Evolutionary conservation across 73 alveolate species (phyloP).

Genomic region (Stentor roeselii): DNA sequence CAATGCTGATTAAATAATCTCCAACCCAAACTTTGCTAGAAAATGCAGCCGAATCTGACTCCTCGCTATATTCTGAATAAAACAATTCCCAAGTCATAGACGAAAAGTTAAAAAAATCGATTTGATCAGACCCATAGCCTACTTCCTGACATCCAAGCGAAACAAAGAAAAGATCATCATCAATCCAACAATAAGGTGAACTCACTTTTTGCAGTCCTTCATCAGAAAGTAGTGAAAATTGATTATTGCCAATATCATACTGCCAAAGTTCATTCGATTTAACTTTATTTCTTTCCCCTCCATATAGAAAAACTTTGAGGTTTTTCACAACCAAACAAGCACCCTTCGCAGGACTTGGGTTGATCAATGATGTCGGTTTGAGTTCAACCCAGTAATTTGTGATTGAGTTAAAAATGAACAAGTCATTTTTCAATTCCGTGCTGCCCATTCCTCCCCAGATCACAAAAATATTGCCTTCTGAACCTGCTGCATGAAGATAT

Average conservation of each 20-base stretch:
- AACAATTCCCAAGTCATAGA: background rate
- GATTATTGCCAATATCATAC: background rate
- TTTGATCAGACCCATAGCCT: background rate
- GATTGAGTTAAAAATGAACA: background rate
- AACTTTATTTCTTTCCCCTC: background rate
- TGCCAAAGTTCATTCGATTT: background rate
- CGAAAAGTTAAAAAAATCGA: background rate
- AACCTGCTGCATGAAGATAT: background rate
- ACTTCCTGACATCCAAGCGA: background rate
- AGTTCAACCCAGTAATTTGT: background rate
- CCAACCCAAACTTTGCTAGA: background rate
- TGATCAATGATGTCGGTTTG: background rate
- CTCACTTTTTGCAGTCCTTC: background rate
- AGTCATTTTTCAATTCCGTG: background rate
- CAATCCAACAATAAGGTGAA: background rate
- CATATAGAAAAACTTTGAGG: no score
- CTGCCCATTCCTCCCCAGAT: constrained; percentile 11
- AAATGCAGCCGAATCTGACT: background rate
- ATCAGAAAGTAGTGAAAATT: background rate
- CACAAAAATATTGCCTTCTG: background rate
- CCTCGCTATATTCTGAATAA: background rate
- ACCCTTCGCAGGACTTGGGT: no score
- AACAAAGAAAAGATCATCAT: background rate
- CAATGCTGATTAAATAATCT: background rate
- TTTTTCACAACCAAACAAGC: no score